Evolutionary conservation across 1,284 basidiomycete species (phyloP).

Genomic region (Wallemia ichthyophaga): DNA sequence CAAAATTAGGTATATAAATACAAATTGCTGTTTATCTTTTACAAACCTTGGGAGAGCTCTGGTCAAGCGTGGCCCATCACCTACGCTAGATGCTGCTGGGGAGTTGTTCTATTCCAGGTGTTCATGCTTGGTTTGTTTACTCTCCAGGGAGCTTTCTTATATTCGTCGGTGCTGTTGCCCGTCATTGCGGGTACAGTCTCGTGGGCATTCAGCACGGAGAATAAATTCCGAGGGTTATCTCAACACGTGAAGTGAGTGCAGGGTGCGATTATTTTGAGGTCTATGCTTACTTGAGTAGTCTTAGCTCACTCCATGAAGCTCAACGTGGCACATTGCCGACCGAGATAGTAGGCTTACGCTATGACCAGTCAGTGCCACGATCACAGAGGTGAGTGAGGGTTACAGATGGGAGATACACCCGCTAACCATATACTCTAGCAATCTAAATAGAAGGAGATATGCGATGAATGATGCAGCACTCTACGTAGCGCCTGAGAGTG

Average conservation of each 20-base stretch:
- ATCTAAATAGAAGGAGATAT: conserved; percentile 51
- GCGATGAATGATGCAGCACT: conserved; percentile 76
- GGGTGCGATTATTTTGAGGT: too few species aligned
- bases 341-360: neutral
- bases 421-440: conserved; percentile 19
- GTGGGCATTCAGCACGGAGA: conserved; percentile 49
- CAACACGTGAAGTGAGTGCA: conserved; percentile 37
- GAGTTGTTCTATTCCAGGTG: conserved; percentile 50
- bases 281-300: too few species aligned
- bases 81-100: conserved; percentile 59
- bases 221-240: conserved; percentile 41
- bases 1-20: conserved; percentile 76
- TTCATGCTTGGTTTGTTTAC: conserved; percentile 90
- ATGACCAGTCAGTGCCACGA: conserved; percentile 2
- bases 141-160: conserved; percentile 29
- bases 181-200: conserved; percentile 41
- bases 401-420: conserved; percentile 2
- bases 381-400: conserved; percentile 7
- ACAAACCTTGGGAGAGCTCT: conserved; percentile 71
- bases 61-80: conserved; percentile 87
- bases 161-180: conserved; percentile 46
- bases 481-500: conserved; percentile 72
- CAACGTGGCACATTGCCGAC: neutral
- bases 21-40: conserved; percentile 69
- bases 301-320: neutral